A percentile compares a stretch with the other conserved stretches of the same genome.
phyloP scores from a whole-genome alignment of 805 yeast genomes.

The Spathaspora hagerdaliae region DNA sequence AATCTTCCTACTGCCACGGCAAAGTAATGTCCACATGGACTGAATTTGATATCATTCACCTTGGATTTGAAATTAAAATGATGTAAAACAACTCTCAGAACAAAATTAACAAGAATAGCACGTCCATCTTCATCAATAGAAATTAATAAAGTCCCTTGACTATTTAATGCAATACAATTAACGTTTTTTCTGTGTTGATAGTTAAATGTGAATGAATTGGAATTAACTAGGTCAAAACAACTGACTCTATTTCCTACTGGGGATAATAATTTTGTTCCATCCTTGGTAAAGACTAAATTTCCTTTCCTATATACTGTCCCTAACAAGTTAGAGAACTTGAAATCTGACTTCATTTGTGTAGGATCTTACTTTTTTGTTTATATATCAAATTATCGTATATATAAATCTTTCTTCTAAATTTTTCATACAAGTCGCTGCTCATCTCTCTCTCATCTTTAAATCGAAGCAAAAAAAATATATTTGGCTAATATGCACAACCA shows the following conservation, averaged over 20 bases:
- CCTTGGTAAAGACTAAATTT: constrained; percentile 79
- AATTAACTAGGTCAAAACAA: constrained; percentile 80
- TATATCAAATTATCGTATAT: no score
- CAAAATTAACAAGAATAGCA: constrained; percentile 85
- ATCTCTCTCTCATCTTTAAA: neutral
- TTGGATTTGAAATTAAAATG: constrained; percentile 88
- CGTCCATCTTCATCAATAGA: constrained; percentile 90
- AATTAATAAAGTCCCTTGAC: constrained; percentile 72
- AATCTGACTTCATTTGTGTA: constrained; percentile 74
- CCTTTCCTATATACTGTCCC: constrained; percentile 96
- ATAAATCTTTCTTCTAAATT: neutral
- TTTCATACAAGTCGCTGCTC: neutral
- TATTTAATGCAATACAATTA: constrained; percentile 73
- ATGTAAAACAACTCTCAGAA: constrained; percentile 79
- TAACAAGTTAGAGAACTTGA: constrained; percentile 77
- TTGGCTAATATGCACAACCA: no score
- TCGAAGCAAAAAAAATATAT: no score
- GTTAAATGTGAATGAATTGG: constrained; percentile 81
- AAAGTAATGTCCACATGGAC: constrained; percentile 84
- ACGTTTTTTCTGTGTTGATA: constrained; percentile 91
- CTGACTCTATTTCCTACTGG: constrained; percentile 95
- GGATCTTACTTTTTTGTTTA: no score
- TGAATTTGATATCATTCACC: constrained; percentile 72
- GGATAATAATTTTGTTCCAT: constrained; percentile 76
- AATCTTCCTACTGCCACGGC: constrained; percentile 82